Base-by-base conservation (phyloP, 2,329 filamentous ascomycete genomes). In the Simplicillium aogashimaense region DNA sequence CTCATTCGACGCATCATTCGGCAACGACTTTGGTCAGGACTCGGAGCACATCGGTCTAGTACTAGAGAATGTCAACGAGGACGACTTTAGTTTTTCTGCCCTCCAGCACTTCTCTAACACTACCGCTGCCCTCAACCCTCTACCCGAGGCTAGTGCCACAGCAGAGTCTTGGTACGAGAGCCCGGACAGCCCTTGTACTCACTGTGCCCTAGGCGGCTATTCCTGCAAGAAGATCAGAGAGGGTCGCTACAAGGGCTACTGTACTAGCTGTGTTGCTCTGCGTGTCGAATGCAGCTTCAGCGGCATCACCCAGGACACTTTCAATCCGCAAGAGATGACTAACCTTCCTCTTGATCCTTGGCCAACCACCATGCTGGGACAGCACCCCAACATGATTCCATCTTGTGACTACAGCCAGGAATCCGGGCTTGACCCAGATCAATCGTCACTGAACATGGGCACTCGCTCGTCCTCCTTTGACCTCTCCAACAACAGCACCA, bases 201-300 rank as follows among this genome's bases (percentile, higher is more conserved):
- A 74, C 49, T 81, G 76, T 47, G 54, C 62, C 34, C 50, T 64
- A 4, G 69, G 69, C 35, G 66, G 69, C 29, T 78, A 73, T 50
- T 65, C 74, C 33, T 81, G 76, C 66, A 81, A 80, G 57, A 66
- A 64, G 29, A 74, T 80, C 43, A 58, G 66, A 29, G 76, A 80
- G 56, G 76, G 75, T 69, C 63, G 66, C 50, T 70, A 73, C 53
- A 73, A 68, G 56, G 73, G 74, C 43, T 78, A 74, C 47, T 81
- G 76, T 51, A 80, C 76, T 25, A 76, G 69, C 49, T 81, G 77
- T 49, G 74, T 80, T 35, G 76, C 76, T 12, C 59, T 80, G 29
- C 64, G 67, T n/a, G 62, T 69, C 47, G 65, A 69, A 30, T 81
- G 76, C 57, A 81, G 75, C 57, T 72, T 79, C 45, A 72, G 65